Evolutionary conservation across 2,329 filamentous ascomycete genomes (phyloP), one percentile per base, ranked within the genome.

Genomic region (Aspergillus tubingensis): DNA sequence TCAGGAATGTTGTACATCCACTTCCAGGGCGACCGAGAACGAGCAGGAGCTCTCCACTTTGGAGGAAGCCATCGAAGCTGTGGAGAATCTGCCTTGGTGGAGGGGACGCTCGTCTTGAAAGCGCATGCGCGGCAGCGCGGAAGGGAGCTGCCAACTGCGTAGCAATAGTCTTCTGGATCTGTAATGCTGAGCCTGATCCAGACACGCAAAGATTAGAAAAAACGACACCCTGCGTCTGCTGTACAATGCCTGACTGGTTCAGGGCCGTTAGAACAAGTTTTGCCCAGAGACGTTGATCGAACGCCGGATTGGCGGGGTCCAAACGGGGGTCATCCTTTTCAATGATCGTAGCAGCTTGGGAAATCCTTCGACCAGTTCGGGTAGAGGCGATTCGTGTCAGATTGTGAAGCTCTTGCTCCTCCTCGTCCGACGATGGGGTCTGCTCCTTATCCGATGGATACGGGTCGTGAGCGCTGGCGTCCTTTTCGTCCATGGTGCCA

Each of bases 1-100:
- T 96, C 63, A 96, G 80, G 65, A 95, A 88, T 1, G 91, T 96
- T 11, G 89, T 91, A 75, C 91, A 96, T 52, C 77, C 77, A 52
- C 70, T 72, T 1, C 76, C 75, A 2, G 76, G 75, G n/a, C 73
- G 70, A 27, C 76, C 75, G 15, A 78, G 66, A 2, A 78, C 76
- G 23, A 77, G 64, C 3, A 76, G 62, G 62, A 77, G 68, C 61
- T 78, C 83, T 0, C 83, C 83, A 59, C 76, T 77, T 57, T 79
- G 78, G 56, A 86, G 67, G 0, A 81, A 66, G 5, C 82, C 82
- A 59, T 84, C 76, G 62, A 85, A 84, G 57, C 79, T 74, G 32
- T 77, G 77, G 27, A 85, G 65, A 63, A 85, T 86, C 3, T 81
- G 79, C 66, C 67, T 50, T 77, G 76, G 38, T 81, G 73, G 58